Evolutionary conservation across 208 protist genomes (phyloP).

Genomic region (Naegleria fowleri): DNA sequence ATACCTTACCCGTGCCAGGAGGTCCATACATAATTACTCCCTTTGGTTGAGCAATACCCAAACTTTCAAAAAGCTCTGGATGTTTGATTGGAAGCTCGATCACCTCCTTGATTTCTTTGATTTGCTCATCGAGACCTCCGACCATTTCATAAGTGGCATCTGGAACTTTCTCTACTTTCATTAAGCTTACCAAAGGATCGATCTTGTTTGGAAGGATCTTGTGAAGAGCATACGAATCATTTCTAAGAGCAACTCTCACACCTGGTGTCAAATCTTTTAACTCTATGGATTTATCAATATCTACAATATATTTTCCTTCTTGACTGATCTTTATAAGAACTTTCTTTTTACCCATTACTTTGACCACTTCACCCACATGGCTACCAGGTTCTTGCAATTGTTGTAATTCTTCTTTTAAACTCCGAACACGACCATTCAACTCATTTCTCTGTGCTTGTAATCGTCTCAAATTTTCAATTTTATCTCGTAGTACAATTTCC

Average conservation of each 20-base stretch:
- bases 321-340: slow-evolving; percentile 91
- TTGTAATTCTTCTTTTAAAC: slow-evolving; percentile 96
- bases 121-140: slow-evolving; percentile 98
- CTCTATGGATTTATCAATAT: slow-evolving; percentile 93
- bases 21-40: slow-evolving; percentile 96
- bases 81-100: slow-evolving; percentile 97
- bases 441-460: slow-evolving; percentile 82
- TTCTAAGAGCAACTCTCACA: slow-evolving; percentile 92
- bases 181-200: slow-evolving; percentile 96
- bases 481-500: slow-evolving; percentile 53
- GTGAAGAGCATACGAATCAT: slow-evolving; percentile 91
- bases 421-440: slow-evolving; percentile 71
- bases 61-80: slow-evolving; percentile 98
- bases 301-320: slow-evolving; percentile 97
- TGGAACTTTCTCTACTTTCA: slow-evolving; percentile 99
- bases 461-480: slow-evolving; percentile 67
- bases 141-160: slow-evolving; percentile 99
- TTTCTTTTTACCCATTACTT: slow-evolving; percentile 96
- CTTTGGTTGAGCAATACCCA: slow-evolving; percentile 99
- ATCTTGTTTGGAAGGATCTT: slow-evolving; percentile 96
- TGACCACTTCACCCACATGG: slow-evolving; percentile 98
- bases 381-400: slow-evolving; percentile 93
- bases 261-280: slow-evolving; percentile 82
- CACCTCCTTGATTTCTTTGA: slow-evolving; percentile 96
- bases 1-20: slow-evolving; percentile 71